Base-by-base conservation (phyloP, 805 yeast species). In the Kluyveromyces wickerhamii region DNA sequence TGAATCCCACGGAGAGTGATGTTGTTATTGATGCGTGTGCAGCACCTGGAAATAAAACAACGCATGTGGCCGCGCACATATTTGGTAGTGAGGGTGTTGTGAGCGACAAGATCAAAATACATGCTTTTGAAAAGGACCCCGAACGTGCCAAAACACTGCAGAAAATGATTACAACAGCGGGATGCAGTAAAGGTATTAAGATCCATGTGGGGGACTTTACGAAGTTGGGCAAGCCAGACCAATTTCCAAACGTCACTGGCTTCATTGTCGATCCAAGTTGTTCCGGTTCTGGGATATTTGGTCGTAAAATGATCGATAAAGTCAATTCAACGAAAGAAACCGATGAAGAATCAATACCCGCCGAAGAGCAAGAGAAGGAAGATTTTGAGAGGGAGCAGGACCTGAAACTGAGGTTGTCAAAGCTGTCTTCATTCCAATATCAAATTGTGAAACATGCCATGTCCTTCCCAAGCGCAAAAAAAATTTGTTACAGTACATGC, bases 41-140 rank as follows among this genome's bases (percentile, higher is more conserved):
- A 2, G 98, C 99, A 0, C 99, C 99, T 4, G 99, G 99, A 4
- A 92, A 92, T 59, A 94, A 92, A 56, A 92, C 99, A 0, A 85
- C 96, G 0, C 97, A 89, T 60, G 62, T 80, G 15, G 95, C 96
- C 0, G 74, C 92, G 0, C 41, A 54, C 8, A 48, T 48, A 32
- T 48, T 56, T 39, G 42, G 38, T 32, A 32, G 37, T 5, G 41
- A 39, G n/a, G 40, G 27, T 4, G 38, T 40, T 8, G 23, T 26
- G 2, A 35, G 25, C 9, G 40, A 37, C 5, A 34, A 31, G 7
- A 48, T 52, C 12, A 49, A 57, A 11, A 77, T 87, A 7, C 69
- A 69, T 46, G 98, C 98, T 0, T 92, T 87, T 59, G 99, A 92
- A 58, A 72, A 87, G 51, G 95, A 92, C 51, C 63, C 69, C 2